Base-by-base conservation (phyloP, 768 basidiomycete genomes). In the Epithele typhae region DNA sequence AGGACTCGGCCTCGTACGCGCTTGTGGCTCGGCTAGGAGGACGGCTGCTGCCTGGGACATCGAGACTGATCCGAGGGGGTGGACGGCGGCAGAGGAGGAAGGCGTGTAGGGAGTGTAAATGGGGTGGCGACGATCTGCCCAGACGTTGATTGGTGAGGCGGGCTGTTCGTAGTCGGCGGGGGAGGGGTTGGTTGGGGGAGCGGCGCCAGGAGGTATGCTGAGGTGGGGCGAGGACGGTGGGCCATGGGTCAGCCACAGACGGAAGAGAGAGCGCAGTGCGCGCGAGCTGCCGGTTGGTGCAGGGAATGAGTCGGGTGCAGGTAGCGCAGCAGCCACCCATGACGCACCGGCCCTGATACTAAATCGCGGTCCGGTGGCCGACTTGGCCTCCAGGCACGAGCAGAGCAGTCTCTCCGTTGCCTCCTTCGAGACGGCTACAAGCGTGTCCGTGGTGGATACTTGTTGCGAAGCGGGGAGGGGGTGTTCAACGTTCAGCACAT, bases 21-120 rank as follows among this genome's bases (percentile, higher is more conserved):
- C 71, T 77, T 23, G 60, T 58, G 12, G 77, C 55, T 40, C 75
- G 68, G 45, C 58, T 66, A 25, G 66, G 62, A 21, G 64, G 50
- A 35, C 60, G 59, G n/a, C 59, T 48, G 48, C n/a, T n/a, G n/a
- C n/a, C n/a, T n/a, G 63, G 23, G 53, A 58, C 52, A 52, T 57
- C 51, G 42, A 57, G 50, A 33, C 48, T 54, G 33, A 57, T 57
- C 40, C 49, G 46, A 3, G 52, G 37, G 49, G 19, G 44, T 59
- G 53, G 49, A 63, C 42, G 44, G 51, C 17, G 56, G 48, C 4
- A 39, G 51, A 5, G 45, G 30, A 51, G 24, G 40, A 54, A 37
- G 46, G 52, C 3, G 36, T 39, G 15, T 25, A 22, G 2, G 44
- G 46, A 17, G 52, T 35, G 42, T 58, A 40, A 27, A 25, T 25